Conservation (phyloP, 345 rosid genomes). For the Citrus glauca region DNA sequence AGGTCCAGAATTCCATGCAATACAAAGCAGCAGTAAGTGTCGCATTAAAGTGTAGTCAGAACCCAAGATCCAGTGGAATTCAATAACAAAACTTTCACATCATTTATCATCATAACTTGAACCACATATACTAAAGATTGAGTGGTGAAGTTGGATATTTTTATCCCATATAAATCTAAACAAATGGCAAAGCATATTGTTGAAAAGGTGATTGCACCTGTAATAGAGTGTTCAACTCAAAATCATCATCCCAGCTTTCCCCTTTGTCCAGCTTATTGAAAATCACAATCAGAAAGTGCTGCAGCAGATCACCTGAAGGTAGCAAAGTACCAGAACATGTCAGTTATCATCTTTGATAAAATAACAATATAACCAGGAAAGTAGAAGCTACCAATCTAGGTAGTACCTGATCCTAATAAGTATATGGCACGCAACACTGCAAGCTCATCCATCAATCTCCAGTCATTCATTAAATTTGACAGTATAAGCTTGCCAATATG, state of each 20-base stretch:
- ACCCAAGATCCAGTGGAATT: not conserved
- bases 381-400: constrained; percentile 14
- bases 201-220: constrained; percentile 52
- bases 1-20: not conserved
- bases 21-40: not conserved
- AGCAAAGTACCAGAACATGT: constrained; percentile 17
- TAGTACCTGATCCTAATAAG: constrained; percentile 91
- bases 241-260: constrained; percentile 91
- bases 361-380: constrained; percentile 7
- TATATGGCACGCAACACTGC: constrained; percentile 92
- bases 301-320: constrained; percentile 85
- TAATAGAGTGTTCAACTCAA: constrained; percentile 79
- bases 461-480: constrained; percentile 84
- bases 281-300: constrained; percentile 79
- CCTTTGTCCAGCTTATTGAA: constrained; percentile 81
- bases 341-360: constrained; percentile 2
- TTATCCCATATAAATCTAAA: not conserved
- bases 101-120: not conserved
- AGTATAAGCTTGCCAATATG: constrained; percentile 67
- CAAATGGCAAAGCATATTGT: not conserved
- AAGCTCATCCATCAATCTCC: constrained; percentile 97
- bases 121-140: not conserved
- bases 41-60: not conserved
- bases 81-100: constrained; percentile 2
- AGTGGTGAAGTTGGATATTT: not conserved